Evolutionary conservation across 139 green algal species (phyloP).

Genomic region (Pedinophyceae sp.): DNA sequence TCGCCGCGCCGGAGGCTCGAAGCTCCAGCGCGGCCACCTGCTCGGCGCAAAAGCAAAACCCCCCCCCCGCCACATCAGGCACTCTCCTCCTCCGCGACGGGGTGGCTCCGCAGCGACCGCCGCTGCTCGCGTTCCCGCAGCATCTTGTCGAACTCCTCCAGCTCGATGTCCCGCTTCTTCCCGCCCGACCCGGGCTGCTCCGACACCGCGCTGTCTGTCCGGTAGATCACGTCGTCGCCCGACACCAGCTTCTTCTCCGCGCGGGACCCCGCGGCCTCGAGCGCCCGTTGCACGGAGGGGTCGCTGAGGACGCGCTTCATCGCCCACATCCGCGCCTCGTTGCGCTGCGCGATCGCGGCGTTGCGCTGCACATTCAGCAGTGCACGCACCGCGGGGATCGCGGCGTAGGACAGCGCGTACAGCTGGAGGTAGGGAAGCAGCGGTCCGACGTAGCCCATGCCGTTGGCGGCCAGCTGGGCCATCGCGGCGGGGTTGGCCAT

Average conservation of each 20-base stretch:
- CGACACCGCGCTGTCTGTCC: too few species aligned
- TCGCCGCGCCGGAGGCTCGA: too few species aligned
- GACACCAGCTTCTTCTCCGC: too few species aligned
- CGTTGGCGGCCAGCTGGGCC: not conserved
- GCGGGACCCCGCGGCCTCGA: too few species aligned
- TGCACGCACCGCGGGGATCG: not conserved
- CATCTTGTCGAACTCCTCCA: not conserved
- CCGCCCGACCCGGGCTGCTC: not conserved
- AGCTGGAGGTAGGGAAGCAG: not conserved
- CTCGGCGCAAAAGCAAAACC: slow-evolving; percentile 1
- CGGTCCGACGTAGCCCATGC: not conserved
- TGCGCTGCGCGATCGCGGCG: not conserved
- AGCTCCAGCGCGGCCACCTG: too few species aligned
- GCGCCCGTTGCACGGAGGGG: too few species aligned
- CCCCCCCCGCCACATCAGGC: too few species aligned
- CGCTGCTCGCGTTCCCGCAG: not conserved
- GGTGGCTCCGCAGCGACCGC: too few species aligned
- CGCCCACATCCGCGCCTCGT: not conserved
- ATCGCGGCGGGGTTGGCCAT: not conserved
- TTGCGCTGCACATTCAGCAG: not conserved
- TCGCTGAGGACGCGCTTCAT: too few species aligned
- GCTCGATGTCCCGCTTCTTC: not conserved
- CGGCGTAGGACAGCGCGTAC: not conserved
- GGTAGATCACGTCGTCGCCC: too few species aligned
- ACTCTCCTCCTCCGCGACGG: too few species aligned